phyloP scores from a whole-genome alignment of 1,284 basidiomycete genomes.

The Microbotryum scabiosae region DNA sequence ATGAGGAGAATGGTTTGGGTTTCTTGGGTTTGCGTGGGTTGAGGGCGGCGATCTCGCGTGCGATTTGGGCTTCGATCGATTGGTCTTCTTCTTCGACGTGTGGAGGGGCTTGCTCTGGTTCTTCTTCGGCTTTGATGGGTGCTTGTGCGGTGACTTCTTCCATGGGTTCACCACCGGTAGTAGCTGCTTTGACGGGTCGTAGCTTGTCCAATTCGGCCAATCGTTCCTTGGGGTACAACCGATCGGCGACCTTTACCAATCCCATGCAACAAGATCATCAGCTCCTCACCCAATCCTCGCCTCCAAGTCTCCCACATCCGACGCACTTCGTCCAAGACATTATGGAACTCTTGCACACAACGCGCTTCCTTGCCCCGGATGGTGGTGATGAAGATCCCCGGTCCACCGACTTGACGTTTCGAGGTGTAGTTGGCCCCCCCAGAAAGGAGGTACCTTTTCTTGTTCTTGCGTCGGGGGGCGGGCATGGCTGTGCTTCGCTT shows the following conservation, averaged over 20 bases:
- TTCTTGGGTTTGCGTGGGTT: slow-evolving; percentile 4
- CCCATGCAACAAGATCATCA: background rate
- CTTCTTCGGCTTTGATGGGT: background rate
- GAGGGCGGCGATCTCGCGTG: slow-evolving; percentile 15
- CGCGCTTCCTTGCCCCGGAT: slow-evolving; percentile 22
- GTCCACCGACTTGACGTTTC: slow-evolving; percentile 25
- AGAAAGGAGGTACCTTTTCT: too few species aligned
- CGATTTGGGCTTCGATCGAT: slow-evolving; percentile 22
- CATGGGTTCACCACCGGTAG: background rate
- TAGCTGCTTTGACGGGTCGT: background rate
- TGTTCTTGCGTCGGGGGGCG: too few species aligned
- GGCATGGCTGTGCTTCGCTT: too few species aligned
- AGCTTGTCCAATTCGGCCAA: slow-evolving; percentile 1
- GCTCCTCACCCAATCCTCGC: background rate
- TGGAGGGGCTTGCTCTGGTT: slow-evolving; percentile 1
- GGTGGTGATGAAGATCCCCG: slow-evolving; percentile 26
- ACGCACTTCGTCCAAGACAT: slow-evolving; percentile 23
- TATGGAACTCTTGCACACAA: slow-evolving; percentile 14
- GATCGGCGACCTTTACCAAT: slow-evolving; percentile 19
- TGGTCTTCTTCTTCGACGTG: background rate
- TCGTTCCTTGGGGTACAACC: slow-evolving; percentile 21
- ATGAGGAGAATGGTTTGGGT: background rate
- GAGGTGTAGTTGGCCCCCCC: slow-evolving; percentile 3
- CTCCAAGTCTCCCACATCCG: too few species aligned
- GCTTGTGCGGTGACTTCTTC: background rate